Base-by-base conservation (phyloP, 2,329 filamentous ascomycete genomes). In the Pyrenochaeta sp. region DNA sequence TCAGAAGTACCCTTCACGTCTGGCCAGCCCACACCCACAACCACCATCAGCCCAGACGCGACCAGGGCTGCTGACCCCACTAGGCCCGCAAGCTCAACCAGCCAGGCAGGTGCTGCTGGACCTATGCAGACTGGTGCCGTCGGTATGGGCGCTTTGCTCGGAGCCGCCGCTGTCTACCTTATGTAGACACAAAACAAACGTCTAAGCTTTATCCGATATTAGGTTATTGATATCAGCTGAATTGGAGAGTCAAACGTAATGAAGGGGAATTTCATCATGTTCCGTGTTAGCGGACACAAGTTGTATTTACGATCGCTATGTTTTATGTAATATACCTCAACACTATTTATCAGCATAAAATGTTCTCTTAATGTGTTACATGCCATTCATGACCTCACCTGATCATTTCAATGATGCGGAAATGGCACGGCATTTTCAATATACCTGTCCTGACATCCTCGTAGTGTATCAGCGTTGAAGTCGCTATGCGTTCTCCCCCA, bases 1-100 rank as follows among this genome's bases (percentile, higher is more conserved):
- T 77, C 77, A 17, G 68, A 72, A 7, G 75, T 75, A 6, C 84
- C 86, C 0, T 87, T 85, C 70, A 88, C 86, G 0, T 82, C 79
- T 17, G 82, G 81, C 23, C 74, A 86, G 31, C 67, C 81, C 0
- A 75, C 77, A 1, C 74, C 83, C 0, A 81, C 78, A n/a, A 74
- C 76, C 52, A 59, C 70, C 47, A 67, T 75, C 31, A 73, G 77
- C 3, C 69, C 76, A 2, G 76, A 64, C 5, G 67, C 67, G 20
- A 68, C 61, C 15, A 67, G 67, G 33, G 56, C 66, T 21, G 53
- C 56, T 39, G 56, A 45, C 14, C 47, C 59, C 2, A 68, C 68
- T 39, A 69, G 71, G 31, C 68, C 65, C 14, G 36, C 47, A 17
- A 41, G 49, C 12, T 33, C 50, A 1, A 57, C 52, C 39, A 49